Evolutionary conservation across 2,329 filamentous ascomycete species (phyloP).

Genomic region (Pseudophaeomoniella oleicola): DNA sequence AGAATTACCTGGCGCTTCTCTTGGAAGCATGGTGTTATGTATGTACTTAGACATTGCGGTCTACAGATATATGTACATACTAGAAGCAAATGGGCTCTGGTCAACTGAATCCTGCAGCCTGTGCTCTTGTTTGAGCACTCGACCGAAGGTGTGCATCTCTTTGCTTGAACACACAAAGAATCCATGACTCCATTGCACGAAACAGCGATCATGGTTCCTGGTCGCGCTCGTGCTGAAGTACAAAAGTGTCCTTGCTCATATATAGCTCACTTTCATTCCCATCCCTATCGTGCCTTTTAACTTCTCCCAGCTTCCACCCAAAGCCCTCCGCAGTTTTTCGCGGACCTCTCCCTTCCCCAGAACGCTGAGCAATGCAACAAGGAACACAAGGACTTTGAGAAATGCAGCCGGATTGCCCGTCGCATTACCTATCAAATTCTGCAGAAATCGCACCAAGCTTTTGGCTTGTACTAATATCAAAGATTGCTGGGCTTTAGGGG

Average conservation of each 20-base stretch:
- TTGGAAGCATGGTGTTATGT: too few relatives aligned
- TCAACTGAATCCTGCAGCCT: too few relatives aligned
- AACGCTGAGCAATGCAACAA: slow-evolving; percentile 63
- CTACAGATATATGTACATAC: too few relatives aligned
- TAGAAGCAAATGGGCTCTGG: too few relatives aligned
- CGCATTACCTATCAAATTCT: slow-evolving; percentile 34
- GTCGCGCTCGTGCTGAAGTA: too few relatives aligned
- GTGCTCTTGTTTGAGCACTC: too few relatives aligned
- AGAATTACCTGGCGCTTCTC: too few relatives aligned
- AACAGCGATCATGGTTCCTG: too few relatives aligned
- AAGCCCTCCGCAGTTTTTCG: slow-evolving; percentile 54
- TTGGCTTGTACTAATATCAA: slow-evolving; percentile 27
- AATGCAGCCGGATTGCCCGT: slow-evolving; percentile 40
- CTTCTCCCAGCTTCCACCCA: slow-evolving; percentile 65
- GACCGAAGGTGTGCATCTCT: too few relatives aligned
- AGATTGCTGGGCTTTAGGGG: slow-evolving; percentile 9
- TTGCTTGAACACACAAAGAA: too few relatives aligned
- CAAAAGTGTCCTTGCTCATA: slow-evolving; percentile 45
- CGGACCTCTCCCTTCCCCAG: slow-evolving; percentile 62
- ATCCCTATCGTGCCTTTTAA: slow-evolving; percentile 75
- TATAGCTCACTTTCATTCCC: slow-evolving; percentile 96
- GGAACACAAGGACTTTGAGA: slow-evolving; percentile 56
- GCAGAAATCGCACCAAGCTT: slow-evolving; percentile 29
- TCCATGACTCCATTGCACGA: too few relatives aligned
- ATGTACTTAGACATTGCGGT: too few relatives aligned